A percentile compares a stretch with the other conserved stretches of the same genome.
Conservation (phyloP, 306 rosid genomes). For the Hylodesmum podocarpum region DNA sequence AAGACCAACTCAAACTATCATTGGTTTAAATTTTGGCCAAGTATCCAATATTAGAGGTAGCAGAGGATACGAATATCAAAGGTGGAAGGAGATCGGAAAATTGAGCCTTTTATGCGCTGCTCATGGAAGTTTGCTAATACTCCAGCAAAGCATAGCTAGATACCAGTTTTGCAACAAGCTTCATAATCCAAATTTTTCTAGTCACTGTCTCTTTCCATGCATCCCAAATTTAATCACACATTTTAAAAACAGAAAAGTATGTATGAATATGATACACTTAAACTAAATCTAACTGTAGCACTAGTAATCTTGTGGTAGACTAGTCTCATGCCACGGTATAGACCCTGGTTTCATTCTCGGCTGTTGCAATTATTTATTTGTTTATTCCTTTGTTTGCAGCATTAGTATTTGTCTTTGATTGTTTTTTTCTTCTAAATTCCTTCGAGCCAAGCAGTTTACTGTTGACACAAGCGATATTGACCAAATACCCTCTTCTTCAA, state of each 20-base stretch:
- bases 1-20: no score
- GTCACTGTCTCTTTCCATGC: not conserved
- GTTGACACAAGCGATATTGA: not conserved
- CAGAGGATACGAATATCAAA: slow-evolving; percentile 33
- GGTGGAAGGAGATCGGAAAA: slow-evolving; percentile 35
- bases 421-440: no score
- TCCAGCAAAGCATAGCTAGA: slow-evolving; percentile 10
- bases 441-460: no score
- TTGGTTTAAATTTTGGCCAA: no score
- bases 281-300: not conserved
- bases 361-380: slow-evolving; percentile 19
- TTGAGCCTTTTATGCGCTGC: slow-evolving; percentile 24
- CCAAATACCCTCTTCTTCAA: slow-evolving; percentile 38
- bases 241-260: no score
- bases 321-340: slow-evolving; percentile 41
- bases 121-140: slow-evolving; percentile 57
- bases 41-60: no score
- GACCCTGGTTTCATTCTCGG: slow-evolving; percentile 46
- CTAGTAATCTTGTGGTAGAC: slow-evolving; percentile 45
- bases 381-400: no score
- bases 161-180: not conserved
- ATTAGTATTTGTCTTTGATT: no score
- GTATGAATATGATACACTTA: no score
- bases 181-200: not conserved
- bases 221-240: not conserved